Evolutionary conservation across 2,329 filamentous ascomycete genomes (phyloP).

Genomic region (Pyrenochaeta sp.): DNA sequence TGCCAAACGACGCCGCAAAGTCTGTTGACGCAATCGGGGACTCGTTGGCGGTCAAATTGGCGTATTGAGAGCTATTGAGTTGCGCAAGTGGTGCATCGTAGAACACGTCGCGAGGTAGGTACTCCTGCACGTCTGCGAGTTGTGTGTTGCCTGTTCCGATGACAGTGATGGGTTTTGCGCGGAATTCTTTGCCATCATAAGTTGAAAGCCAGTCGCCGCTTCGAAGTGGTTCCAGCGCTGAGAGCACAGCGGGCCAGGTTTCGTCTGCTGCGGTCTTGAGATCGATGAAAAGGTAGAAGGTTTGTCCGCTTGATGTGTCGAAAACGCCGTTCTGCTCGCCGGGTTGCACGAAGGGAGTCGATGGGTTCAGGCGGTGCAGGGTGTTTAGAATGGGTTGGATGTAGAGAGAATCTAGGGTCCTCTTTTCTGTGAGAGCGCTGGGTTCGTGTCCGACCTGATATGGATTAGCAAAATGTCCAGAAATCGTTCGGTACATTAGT

Average conservation of each 20-base stretch:
- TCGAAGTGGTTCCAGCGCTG: conserved; percentile 66
- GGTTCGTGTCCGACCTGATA: conserved; percentile 66
- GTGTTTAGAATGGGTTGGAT: conserved; percentile 67
- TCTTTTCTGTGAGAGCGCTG: conserved; percentile 59
- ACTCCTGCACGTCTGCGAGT: conserved; percentile 53
- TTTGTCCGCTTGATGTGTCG: conserved; percentile 65
- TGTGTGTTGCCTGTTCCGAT: conserved; percentile 66
- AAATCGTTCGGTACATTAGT: not conserved
- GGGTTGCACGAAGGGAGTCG: conserved; percentile 55
- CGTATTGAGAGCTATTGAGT: conserved; percentile 51
- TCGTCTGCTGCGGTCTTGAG: conserved; percentile 65
- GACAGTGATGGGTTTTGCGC: conserved; percentile 63
- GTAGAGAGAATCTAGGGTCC: conserved; percentile 67
- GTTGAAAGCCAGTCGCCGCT: conserved; percentile 62
- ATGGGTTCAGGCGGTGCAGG: conserved; percentile 65
- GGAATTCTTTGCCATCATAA: conserved; percentile 58
- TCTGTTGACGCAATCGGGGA: conserved; percentile 64
- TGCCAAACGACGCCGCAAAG: conserved; percentile 56
- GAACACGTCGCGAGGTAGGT: conserved; percentile 60
- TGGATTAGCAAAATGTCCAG: not conserved
- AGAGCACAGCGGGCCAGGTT: conserved; percentile 65
- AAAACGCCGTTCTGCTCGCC: conserved; percentile 67
- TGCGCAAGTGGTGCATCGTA: conserved; percentile 65
- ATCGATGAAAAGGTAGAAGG: conserved; percentile 71
- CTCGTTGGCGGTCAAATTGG: conserved; percentile 58